These are phyloP conservation scores for Inonotus hispidus DNA, from an alignment of 1,284 basidiomycete species.

Conservation along the genomic window DNA sequence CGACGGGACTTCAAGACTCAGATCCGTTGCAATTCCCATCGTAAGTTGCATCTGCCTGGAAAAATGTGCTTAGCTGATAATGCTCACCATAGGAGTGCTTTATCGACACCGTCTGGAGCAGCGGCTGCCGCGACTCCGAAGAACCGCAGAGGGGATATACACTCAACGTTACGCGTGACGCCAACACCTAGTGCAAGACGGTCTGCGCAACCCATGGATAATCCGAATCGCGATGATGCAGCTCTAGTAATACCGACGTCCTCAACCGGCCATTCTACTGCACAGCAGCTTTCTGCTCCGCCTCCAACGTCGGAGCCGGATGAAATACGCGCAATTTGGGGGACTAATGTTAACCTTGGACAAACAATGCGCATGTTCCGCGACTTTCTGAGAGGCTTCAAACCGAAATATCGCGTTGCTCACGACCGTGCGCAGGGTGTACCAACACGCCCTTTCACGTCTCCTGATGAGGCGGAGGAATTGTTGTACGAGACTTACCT, in stretches of 20 bases:
- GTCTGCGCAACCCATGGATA: constrained; percentile 28
- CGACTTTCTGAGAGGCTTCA: constrained; percentile 88
- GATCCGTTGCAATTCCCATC: constrained; percentile 61
- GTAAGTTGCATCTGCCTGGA: constrained; percentile 31
- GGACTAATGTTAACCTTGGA: constrained; percentile 87
- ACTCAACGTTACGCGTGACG: constrained; percentile 65
- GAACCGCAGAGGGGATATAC: constrained; percentile 78
- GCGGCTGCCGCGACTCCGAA: constrained; percentile 51
- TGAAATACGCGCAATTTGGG: constrained; percentile 92
- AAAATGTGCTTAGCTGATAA: constrained; percentile 5
- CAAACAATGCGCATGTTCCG: constrained; percentile 91
- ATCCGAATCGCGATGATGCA: constrained; percentile 52
- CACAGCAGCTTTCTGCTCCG: constrained; percentile 34
- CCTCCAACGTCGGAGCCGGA: constrained; percentile 64
- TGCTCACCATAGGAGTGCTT: constrained; percentile 24
- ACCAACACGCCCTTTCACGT: constrained; percentile 47
- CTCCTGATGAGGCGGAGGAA: constrained; percentile 64
- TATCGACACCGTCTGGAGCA: constrained; percentile 23
- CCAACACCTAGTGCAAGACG: constrained; percentile 43
- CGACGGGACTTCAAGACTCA: constrained; percentile 39
- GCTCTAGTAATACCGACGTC: constrained; percentile 57
- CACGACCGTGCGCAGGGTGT: constrained; percentile 67
- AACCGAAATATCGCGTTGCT: constrained; percentile 83
- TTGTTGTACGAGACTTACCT: constrained; percentile 81
- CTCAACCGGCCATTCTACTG: constrained; percentile 57